A percentile compares a stretch with the other conserved stretches of the same genome.
phyloP scores from a whole-genome alignment of 768 basidiomycete genomes.

The Boletus insuetus region DNA sequence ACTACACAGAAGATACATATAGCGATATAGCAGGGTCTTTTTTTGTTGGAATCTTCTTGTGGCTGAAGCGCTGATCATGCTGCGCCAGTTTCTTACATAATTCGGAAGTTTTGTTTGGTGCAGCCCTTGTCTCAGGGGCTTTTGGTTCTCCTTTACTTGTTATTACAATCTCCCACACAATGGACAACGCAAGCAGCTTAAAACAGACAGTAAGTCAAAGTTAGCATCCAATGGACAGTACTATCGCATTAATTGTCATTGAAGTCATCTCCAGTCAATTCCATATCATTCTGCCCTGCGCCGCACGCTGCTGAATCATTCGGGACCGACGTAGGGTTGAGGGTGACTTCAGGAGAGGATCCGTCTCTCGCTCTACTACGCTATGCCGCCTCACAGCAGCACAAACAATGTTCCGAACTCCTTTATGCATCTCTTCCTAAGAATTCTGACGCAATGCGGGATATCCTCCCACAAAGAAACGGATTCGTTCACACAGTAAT shows the following conservation, averaged over 20 bases:
- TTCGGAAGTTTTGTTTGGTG: no score
- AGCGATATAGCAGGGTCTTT: no score
- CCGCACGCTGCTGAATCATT: not conserved
- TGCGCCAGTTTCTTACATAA: no score
- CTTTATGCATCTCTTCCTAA: not conserved
- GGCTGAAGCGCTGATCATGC: no score
- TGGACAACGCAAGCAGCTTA: not conserved
- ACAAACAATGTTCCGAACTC: not conserved
- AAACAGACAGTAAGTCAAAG: not conserved
- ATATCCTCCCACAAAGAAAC: constrained; percentile 20
- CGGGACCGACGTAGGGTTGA: not conserved
- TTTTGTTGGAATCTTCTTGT: no score
- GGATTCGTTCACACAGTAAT: constrained; percentile 29
- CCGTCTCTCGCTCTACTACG: not conserved
- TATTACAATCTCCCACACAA: no score
- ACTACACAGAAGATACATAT: no score
- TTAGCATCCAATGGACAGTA: not conserved
- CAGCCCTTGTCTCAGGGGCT: no score
- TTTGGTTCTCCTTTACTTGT: no score
- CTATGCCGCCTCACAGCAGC: not conserved
- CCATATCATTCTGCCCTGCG: not conserved
- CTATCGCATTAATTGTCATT: not conserved
- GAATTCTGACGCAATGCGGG: not conserved
- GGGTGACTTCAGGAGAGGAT: not conserved
- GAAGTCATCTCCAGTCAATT: not conserved